These are phyloP conservation scores for Zalaria obscura DNA, from an alignment of 2,329 filamentous ascomycete genomes.

Conservation along the genomic window DNA sequence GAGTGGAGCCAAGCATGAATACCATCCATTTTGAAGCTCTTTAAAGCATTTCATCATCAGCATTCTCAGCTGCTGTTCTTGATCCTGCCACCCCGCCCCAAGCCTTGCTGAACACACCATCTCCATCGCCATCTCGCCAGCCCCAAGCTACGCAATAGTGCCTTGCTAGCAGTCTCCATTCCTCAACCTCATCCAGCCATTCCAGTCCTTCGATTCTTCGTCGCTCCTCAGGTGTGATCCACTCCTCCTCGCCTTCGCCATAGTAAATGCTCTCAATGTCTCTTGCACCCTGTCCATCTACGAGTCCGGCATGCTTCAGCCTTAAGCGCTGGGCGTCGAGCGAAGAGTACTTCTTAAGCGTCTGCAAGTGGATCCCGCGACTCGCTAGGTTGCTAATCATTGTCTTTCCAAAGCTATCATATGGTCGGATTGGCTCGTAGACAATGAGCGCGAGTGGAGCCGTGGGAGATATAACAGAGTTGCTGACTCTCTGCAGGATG, in stretches of 20 bases:
- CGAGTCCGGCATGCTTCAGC: slow-evolving; percentile 53
- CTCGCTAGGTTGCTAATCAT: slow-evolving; percentile 85
- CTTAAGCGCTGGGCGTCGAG: slow-evolving; percentile 54
- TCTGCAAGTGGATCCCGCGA: slow-evolving; percentile 72
- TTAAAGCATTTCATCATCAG: slow-evolving; percentile 5
- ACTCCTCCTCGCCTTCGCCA: slow-evolving; percentile 39
- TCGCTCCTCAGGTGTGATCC: slow-evolving; percentile 59
- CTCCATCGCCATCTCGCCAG: slow-evolving; percentile 44
- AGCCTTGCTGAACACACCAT: slow-evolving; percentile 3
- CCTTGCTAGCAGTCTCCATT: slow-evolving; percentile 72
- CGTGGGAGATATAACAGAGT: slow-evolving; percentile 22
- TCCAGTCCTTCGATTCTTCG: slow-evolving; percentile 66
- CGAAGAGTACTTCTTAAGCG: slow-evolving; percentile 57
- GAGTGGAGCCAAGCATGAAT: no score
- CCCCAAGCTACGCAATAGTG: slow-evolving; percentile 92
- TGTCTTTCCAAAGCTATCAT: slow-evolving; percentile 76
- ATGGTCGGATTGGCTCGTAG: slow-evolving; percentile 78
- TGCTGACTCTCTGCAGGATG: slow-evolving; percentile 37
- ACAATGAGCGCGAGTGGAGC: slow-evolving; percentile 49
- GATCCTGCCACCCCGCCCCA: slow-evolving; percentile 5
- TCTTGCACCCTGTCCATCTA: slow-evolving; percentile 37
- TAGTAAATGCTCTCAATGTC: slow-evolving; percentile 52
- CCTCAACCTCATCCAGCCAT: slow-evolving; percentile 88
- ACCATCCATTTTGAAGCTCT: background rate
- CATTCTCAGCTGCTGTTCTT: slow-evolving; percentile 5